These are phyloP conservation scores for Mortierella sp. DNA, from an alignment of 371 early-diverging fungal species.

Conservation along the genomic window DNA sequence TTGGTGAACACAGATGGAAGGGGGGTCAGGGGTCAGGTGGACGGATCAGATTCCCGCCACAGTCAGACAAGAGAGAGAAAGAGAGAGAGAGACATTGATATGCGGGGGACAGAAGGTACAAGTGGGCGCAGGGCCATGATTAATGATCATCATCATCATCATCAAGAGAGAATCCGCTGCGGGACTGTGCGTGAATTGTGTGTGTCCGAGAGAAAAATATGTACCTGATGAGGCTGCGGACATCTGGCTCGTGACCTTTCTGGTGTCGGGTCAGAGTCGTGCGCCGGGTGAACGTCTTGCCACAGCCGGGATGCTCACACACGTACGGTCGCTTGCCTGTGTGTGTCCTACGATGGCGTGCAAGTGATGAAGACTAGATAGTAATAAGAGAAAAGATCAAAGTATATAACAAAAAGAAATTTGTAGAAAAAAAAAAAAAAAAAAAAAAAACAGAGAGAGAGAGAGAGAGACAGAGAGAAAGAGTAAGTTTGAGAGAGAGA, in stretches of 20 bases:
- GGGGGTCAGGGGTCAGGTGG: too few species aligned
- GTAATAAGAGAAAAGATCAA: too few species aligned
- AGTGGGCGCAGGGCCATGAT: conserved; percentile 61
- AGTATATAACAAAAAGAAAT: too few species aligned
- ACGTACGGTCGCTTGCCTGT: conserved; percentile 58
- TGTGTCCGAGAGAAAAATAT: conserved; percentile 53
- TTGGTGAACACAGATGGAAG: too few species aligned
- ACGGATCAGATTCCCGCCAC: too few species aligned
- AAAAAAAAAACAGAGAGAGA: too few species aligned
- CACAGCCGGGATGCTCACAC: conserved; percentile 58
- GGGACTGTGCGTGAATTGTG: conserved; percentile 54
- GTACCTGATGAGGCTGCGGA: conserved; percentile 51
- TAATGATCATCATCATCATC: too few species aligned
- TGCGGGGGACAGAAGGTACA: conserved; percentile 28
- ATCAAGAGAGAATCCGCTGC: too few species aligned
- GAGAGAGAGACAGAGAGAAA: too few species aligned
- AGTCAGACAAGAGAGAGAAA: too few species aligned
- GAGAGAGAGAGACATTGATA: not conserved
- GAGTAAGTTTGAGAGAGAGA: too few species aligned
- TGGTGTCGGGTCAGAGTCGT: conserved; percentile 77
- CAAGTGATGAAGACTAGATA: conserved; percentile 50
- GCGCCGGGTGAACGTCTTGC: conserved; percentile 63
- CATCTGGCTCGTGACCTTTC: conserved; percentile 55
- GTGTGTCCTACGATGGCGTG: conserved; percentile 55
- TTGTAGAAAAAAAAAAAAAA: not conserved